These are phyloP conservation scores for Penicillium sp. DNA, from an alignment of 2,329 filamentous ascomycete genomes.

Conservation along the genomic window DNA sequence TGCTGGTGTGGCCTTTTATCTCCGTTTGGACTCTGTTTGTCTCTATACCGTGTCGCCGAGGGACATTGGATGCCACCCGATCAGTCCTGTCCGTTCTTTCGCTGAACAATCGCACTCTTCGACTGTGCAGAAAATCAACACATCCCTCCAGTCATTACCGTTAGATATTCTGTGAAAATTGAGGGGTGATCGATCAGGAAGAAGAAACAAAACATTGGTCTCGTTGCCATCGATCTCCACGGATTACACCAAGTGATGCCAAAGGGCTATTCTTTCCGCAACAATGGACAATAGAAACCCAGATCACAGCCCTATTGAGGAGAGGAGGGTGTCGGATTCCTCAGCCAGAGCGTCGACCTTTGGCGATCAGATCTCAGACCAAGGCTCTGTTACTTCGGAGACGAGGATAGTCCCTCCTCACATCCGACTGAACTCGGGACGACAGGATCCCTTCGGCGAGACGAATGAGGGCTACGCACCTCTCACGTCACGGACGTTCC, in stretches of 20 bases:
- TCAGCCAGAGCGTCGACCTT: background rate
- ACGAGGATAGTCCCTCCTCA: conserved; percentile 52
- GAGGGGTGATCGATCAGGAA: background rate
- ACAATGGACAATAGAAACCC: background rate
- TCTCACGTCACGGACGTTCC: conserved; percentile 18
- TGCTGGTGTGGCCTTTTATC: conserved; percentile 10
- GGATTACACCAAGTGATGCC: background rate
- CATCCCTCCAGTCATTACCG: conserved; percentile 13
- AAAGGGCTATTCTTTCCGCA: background rate
- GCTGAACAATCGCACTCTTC: conserved; percentile 12
- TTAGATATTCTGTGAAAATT: background rate
- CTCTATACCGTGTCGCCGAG: conserved; percentile 10
- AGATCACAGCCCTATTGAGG: background rate
- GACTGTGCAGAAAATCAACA: conserved; percentile 7
- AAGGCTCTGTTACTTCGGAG: conserved; percentile 12
- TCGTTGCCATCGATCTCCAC: background rate
- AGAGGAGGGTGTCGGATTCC: background rate
- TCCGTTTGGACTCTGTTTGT: conserved; percentile 15
- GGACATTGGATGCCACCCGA: conserved; percentile 56
- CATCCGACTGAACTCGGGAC: conserved; percentile 61
- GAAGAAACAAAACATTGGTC: background rate
- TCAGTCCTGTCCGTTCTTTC: conserved; percentile 27
- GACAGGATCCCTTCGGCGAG: conserved; percentile 50
- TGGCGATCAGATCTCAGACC: conserved; percentile 20
- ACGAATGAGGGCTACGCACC: conserved; percentile 30